A percentile compares a stretch with the other conserved stretches of the same genome.
phyloP scores from a whole-genome alignment of 176 grass and related monocot genomes.

The Thalia dealbata region DNA sequence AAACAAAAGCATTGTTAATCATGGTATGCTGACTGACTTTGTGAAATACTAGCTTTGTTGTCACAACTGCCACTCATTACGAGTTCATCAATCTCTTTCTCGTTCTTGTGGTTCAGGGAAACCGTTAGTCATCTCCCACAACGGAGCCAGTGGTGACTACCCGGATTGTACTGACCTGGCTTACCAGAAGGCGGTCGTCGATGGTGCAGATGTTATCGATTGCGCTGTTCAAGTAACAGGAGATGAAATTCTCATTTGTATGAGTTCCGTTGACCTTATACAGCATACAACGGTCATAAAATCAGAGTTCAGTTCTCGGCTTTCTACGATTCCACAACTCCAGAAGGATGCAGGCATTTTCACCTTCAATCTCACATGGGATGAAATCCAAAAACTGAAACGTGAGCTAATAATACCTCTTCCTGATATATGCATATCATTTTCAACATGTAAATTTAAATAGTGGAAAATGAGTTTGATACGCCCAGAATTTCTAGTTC shows the following conservation, averaged over 20 bases:
- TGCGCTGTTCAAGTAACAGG: constrained; percentile 66
- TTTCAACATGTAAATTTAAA: not conserved
- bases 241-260: constrained; percentile 58
- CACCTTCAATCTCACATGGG: constrained; percentile 81
- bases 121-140: constrained; percentile 65
- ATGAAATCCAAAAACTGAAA: constrained; percentile 42
- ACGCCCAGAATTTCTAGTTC: not conserved
- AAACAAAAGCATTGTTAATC: constrained; percentile 32
- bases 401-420: constrained; percentile 40
- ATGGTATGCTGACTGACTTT: constrained; percentile 46
- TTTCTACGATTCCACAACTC: constrained; percentile 29
- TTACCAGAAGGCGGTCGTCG: constrained; percentile 44
- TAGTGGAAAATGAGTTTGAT: not conserved
- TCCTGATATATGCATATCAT: not conserved
- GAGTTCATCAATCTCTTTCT: not conserved
- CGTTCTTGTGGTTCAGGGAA: constrained; percentile 24
- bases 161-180: constrained; percentile 72
- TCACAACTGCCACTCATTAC: not conserved
- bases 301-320: constrained; percentile 26
- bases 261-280: constrained; percentile 63
- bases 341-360: constrained; percentile 29
- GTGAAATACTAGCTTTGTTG: not conserved
- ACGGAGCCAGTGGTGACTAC: constrained; percentile 75
- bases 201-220: constrained; percentile 82
- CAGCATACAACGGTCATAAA: constrained; percentile 34